Evolutionary conservation across 129 eudicot species (phyloP).

Genomic region (Lactuca saligna): DNA sequence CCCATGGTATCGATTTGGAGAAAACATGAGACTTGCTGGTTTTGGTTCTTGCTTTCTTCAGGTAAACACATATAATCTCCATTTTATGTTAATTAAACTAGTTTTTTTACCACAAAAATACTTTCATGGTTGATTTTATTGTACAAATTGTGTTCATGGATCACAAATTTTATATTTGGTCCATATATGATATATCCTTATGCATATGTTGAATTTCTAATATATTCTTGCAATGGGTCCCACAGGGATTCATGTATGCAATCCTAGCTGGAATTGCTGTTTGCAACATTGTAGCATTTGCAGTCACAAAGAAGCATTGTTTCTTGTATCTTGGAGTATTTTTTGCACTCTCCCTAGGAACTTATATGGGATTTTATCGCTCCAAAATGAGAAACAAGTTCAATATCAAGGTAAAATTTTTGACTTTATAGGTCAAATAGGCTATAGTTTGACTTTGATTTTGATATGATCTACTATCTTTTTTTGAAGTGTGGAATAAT

Average conservation of each 20-base stretch:
- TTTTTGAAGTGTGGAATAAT: too few relatives aligned
- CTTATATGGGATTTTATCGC: constrained; percentile 71
- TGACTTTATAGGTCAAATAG: neutral
- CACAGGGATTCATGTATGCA: constrained; percentile 60
- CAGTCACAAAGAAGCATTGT: constrained; percentile 54
- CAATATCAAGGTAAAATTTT: constrained; percentile 66
- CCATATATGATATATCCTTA: neutral
- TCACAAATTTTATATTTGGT: too few relatives aligned
- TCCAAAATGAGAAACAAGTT: constrained; percentile 72
- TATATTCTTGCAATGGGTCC: constrained; percentile 13
- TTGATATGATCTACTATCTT: neutral
- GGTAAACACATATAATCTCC: constrained; percentile 37
- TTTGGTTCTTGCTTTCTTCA: constrained; percentile 85
- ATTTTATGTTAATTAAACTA: neutral
- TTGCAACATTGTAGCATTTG: constrained; percentile 47
- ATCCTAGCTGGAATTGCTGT: constrained; percentile 54
- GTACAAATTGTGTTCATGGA: too few relatives aligned
- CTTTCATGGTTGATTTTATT: neutral
- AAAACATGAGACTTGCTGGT: constrained; percentile 93
- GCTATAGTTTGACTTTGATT: constrained; percentile 1
- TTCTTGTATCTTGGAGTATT: constrained; percentile 64
- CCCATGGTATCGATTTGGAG: constrained; percentile 95
- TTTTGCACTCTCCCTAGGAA: constrained; percentile 55
- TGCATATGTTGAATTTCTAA: constrained; percentile 12
- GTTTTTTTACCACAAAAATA: constrained; percentile 7